Base-by-base conservation (phyloP, 495 filamentous ascomycete genomes). In the Penicillium maclennaniae region DNA sequence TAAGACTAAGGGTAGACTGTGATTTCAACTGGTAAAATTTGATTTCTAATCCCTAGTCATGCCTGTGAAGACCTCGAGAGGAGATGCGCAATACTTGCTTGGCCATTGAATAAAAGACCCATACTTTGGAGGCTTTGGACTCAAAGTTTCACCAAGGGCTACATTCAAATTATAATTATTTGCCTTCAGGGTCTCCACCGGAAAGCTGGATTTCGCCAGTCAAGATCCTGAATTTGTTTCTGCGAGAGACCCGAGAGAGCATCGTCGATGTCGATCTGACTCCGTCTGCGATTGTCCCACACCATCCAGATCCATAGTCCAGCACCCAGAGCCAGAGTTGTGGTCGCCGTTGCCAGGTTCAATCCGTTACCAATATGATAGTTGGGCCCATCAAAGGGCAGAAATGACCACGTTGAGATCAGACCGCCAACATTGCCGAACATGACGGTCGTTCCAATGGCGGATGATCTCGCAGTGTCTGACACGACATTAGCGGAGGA, bases 141-240 rank as follows among this genome's bases (percentile, higher is more conserved):
- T 12, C 6, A 3, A 14, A 34, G 31, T 12, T 12, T 3, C 14
- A 2, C 31, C 31, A 4, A 34, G 31, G 1, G 1, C 15, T 4
- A 2, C 10, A 34, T 34, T 12, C 10, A 12, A 12, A 1, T 12
- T 12, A 4, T 14, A 34, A 12, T 34, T 1, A 34, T 1, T 12
- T 14, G 15, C 31, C 15, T 40, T 58, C 51, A 59, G 3, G 75
- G 79, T 61, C 68, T 76, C 85, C 76, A 85, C 58, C 72, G 77
- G 66, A 87, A 89, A n/a, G 69, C 82, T 7, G 87, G 87, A 61
- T 91, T 84, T 53, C 74, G 77, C 84, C 85, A 91, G 59, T 89
- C 87, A 23, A 89, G 59, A 59, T 86, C 82, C 66, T 87, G 77
- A 14, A 88, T 69, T 70, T 86, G 68, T 54, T 69, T 54, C 63